These are phyloP conservation scores for Dothideomycetes sp. DNA, from an alignment of 2,329 filamentous ascomycete genomes.

Conservation along the genomic window DNA sequence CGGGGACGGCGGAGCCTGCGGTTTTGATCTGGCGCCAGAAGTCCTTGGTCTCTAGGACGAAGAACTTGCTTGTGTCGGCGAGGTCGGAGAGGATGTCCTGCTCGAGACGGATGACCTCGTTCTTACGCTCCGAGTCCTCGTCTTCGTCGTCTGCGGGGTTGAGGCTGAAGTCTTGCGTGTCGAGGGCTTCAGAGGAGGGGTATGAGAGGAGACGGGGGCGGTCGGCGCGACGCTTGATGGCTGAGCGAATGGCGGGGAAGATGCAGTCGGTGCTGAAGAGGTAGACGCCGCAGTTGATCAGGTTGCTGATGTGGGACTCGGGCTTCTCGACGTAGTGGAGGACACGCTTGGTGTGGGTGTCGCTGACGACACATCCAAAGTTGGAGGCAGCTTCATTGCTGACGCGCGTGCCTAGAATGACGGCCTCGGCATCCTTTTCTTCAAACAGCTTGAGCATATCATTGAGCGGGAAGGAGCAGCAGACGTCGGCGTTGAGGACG, in stretches of 20 bases:
- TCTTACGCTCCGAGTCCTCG: slow-evolving; percentile 65
- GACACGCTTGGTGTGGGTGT: slow-evolving; percentile 85
- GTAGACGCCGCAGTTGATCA: slow-evolving; percentile 99
- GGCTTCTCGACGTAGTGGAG: slow-evolving; percentile 99
- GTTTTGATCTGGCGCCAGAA: slow-evolving; percentile 99
- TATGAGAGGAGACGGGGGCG: slow-evolving; percentile 88
- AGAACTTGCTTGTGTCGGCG: slow-evolving; percentile 95
- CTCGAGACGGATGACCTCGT: slow-evolving; percentile 84
- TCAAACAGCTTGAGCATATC: slow-evolving; percentile 94
- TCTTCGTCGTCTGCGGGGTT: slow-evolving; percentile 49
- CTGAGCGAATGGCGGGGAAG: slow-evolving; percentile 87
- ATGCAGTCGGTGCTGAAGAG: slow-evolving; percentile 92
- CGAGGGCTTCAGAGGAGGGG: slow-evolving; percentile 88
- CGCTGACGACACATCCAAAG: slow-evolving; percentile 96
- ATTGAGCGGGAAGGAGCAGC: slow-evolving; percentile 91
- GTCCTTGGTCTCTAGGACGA: slow-evolving; percentile 95
- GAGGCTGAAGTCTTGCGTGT: slow-evolving; percentile 42
- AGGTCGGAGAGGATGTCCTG: slow-evolving; percentile 94
- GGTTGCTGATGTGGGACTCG: slow-evolving; percentile 90
- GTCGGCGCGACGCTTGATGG: slow-evolving; percentile 91
- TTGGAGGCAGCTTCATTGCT: slow-evolving; percentile 85
- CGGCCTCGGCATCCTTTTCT: slow-evolving; percentile 90
- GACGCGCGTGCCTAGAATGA: slow-evolving; percentile 88
- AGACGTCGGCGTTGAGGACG: slow-evolving; percentile 95
- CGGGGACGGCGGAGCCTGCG: slow-evolving; percentile 89